Evolutionary conservation across 2,329 filamentous ascomycete genomes (phyloP), one percentile per base, ranked within the genome.

Genomic region (Sordariomycetes sp.): DNA sequence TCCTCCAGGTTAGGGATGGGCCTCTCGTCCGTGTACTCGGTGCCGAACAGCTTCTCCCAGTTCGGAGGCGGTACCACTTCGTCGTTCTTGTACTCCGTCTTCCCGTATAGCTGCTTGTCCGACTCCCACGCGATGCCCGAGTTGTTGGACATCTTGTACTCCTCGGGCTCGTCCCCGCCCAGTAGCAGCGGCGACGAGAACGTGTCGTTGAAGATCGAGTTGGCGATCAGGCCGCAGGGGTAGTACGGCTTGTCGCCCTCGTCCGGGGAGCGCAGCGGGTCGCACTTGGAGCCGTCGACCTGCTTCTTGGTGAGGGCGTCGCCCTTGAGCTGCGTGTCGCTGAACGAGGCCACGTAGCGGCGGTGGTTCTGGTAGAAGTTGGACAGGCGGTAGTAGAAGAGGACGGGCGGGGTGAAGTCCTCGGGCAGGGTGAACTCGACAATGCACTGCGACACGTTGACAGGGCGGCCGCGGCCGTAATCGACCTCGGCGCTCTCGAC

Each of bases 311-410:
- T 76, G 20, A 88, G 80, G 12, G 78, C 79, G 6, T 84, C 76
- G 53, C 92, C 94, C 63, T 87, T 74, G 57, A 99, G 78, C 72
- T 99, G 94, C 57, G 89, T 79, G 59, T 86, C 80, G 67, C 92
- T 88, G 66, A 96, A 88, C 1, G 90, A 96, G 68, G 90, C 89
- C 61, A 97, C 94, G 65, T 99, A 99, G 71, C 93, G 87, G 63
- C 94, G 88, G 70, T 99, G 94, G 70, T 99, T 99, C 73, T 99
- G 94, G 76, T 97, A 97, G 76, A 99, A 99, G 74, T 97, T 96
- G 59, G 90, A 93, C 62, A 99, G 85, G 64, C 88, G 88, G 73
- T 99, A 99, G 77, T 97, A 99, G 72, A 97, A 85, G 61, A 93
- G 82, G 12, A 99, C 89, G 0, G 93, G 91, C 1, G 91, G 83